These are phyloP conservation scores for Cyphellophora europaea DNA, from an alignment of 2,329 filamentous ascomycete species.

Conservation along the genomic window DNA sequence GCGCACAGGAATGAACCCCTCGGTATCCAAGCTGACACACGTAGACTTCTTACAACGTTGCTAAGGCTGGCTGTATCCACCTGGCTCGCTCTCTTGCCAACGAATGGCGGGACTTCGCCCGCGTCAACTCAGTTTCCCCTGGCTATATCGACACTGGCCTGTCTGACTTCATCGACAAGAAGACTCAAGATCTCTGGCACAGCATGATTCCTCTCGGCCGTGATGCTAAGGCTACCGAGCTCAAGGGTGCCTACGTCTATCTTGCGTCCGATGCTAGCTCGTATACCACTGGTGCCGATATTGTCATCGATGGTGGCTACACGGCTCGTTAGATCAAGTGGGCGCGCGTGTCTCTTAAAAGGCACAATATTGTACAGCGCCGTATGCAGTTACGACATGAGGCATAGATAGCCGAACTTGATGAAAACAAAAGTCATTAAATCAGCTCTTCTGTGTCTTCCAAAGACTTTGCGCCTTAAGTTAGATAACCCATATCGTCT, in stretches of 20 bases:
- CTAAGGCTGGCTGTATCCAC: constrained; percentile 60
- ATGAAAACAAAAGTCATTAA: too few species aligned
- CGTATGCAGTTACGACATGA: too few species aligned
- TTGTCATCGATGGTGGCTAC: constrained; percentile 42
- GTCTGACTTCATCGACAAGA: constrained; percentile 51
- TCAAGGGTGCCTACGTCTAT: constrained; percentile 51
- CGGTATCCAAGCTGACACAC: background rate
- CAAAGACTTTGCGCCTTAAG: too few species aligned
- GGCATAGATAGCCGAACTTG: too few species aligned
- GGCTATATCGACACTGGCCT: constrained; percentile 61
- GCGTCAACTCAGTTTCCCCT: constrained; percentile 59
- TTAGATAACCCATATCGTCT: too few species aligned
- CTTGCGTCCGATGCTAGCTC: constrained; percentile 37
- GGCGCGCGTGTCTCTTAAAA: too few species aligned
- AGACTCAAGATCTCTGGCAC: constrained; percentile 49
- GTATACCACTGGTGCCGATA: constrained; percentile 40
- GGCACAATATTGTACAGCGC: too few species aligned
- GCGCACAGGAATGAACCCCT: constrained; percentile 1
- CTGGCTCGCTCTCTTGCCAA: constrained; percentile 55
- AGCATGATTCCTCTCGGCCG: constrained; percentile 53
- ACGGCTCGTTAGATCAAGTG: constrained; percentile 27
- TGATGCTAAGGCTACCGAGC: constrained; percentile 55
- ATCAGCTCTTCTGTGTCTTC: too few species aligned
- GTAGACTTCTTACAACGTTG: constrained; percentile 50
- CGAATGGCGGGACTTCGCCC: constrained; percentile 61